Base-by-base conservation (phyloP, 441 rosid species). In the Eutrema salsugineum region DNA sequence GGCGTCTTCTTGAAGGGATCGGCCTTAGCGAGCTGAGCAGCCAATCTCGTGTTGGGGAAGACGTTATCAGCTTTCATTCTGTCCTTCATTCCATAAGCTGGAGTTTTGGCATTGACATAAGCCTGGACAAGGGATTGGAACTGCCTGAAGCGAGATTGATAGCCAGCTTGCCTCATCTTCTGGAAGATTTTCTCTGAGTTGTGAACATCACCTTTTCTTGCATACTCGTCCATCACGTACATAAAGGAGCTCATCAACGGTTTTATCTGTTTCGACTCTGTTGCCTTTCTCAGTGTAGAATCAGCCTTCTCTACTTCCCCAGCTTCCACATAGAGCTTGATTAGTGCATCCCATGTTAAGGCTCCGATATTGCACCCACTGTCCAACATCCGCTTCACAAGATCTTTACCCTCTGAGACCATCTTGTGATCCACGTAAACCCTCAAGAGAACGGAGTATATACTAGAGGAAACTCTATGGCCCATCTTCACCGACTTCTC, bases 241-340 rank as follows among this genome's bases (percentile, higher is more conserved):
- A 79, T 80, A 83, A 69, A 89, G 1, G 97, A 84, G 63, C 3
- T 77, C 66, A 78, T 86, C 84, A 85, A 36, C 14, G 94, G 96
- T 79, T 80, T 84, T 74, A 66, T 6, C 35, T 63, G 71, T 39
- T 69, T 86, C 72, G 78, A 76, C 75, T 74, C 62, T 10, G 79
- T 48, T 27, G 89, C 92, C 81, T 85, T 91, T 17, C 63, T 80
- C 79, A 91, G 63, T 66, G 84, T 57, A 5, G 88, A 78, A 75
- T 88, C 91, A 3, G 97, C 96, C 73, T 84, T 89, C 67, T 88
- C 92, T 43, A 87, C 84, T 69, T 91, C 93, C 9, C 94, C 97
- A 0, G 86, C 86, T 77, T 88, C 86, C 46, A 91, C 90, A 11
- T 89, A 79, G 19, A 93, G 88, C 83, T 66, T 87, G 63, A 88